Evolutionary conservation across 345 rosid species (phyloP).

Genomic region (Moricandia arvensis): DNA sequence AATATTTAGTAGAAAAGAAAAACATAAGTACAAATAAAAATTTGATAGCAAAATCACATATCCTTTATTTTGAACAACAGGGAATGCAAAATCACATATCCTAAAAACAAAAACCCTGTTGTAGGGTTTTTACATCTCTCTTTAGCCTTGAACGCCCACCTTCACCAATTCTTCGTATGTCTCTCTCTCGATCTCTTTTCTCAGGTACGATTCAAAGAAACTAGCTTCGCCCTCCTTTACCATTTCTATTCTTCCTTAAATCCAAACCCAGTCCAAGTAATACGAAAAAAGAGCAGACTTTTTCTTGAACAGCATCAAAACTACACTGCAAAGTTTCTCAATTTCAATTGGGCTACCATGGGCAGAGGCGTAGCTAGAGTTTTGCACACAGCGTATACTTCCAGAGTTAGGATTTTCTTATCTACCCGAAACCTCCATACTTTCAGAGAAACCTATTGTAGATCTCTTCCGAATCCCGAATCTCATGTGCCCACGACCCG

Average conservation of each 20-base stretch:
- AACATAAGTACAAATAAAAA: too few species aligned
- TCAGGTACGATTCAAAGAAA: neutral
- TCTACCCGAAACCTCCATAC: conserved; percentile 41
- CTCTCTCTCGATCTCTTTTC: neutral
- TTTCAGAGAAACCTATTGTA: conserved; percentile 36
- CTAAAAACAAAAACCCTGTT: neutral
- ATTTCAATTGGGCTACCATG: conserved; percentile 36
- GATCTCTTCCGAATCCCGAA: conserved; percentile 16
- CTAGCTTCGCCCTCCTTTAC: conserved; percentile 8
- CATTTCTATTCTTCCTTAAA: conserved; percentile 1
- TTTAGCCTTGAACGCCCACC: conserved; percentile 1
- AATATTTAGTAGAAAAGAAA: too few species aligned
- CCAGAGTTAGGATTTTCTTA: conserved; percentile 33
- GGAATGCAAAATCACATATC: too few species aligned
- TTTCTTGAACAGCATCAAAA: too few species aligned
- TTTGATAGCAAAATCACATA: too few species aligned
- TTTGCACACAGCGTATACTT: conserved; percentile 46
- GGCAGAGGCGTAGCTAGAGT: conserved; percentile 49
- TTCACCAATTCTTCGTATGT: neutral
- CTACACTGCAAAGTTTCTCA: neutral
- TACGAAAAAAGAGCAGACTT: conserved; percentile 10
- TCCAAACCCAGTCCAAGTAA: neutral
- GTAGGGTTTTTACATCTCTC: conserved; percentile 25
- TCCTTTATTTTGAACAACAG: too few species aligned
- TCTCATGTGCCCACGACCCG: conserved; percentile 36